Evolutionary conservation across 1,139 yeast species (phyloP), one percentile per base, ranked within the genome.

Genomic region (Geotrichum citri-aurantii): DNA sequence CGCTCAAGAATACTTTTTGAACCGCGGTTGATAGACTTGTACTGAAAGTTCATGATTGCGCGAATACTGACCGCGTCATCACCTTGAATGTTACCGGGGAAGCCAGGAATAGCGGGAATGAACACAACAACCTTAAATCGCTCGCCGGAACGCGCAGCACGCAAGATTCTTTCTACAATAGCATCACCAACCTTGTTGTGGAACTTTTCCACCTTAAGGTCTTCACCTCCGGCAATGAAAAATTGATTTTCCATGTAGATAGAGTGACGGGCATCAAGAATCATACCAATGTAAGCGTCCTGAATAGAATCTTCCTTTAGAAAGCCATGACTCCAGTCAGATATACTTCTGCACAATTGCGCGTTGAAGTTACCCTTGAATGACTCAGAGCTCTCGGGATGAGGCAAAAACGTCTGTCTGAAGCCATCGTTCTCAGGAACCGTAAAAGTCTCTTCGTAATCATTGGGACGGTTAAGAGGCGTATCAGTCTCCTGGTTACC

Each of bases 71-170:
- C 51, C 6, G 62, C 63, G 11, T 47, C 63, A 19, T 59, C 62
- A n/a, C 55, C 53, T 24, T 56, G 48, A 11, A 61, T 49, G 29
- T 61, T 61, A 23, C 63, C 63, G 7, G 63, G 60, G 52, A 61
- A 61, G n/a, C 63, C 63, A 17, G 63, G 63, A 42, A 61, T 19
- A n/a, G 63, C 63, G 1, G 63, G 63, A 23, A 61, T 61, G 33
- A 61, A 37, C 23, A 61, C 52, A 17, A 51, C 29, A 4, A 56
- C 56, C 21, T 50, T 27, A 47, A 61, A 60, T 42, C 56, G 58
- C 52, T 60, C 55, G 6, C 55, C 54, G 6, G 19, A 27, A 33
- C 63, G 31, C n/a, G 63, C 63, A 24, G 63, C 63, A 14, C 54
- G 57, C 17, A 61, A 44, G 21, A 61, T 58, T 23, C 63, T 52